Conservation (phyloP, 768 basidiomycete species). For the Leccinum olivaceopallidum region DNA sequence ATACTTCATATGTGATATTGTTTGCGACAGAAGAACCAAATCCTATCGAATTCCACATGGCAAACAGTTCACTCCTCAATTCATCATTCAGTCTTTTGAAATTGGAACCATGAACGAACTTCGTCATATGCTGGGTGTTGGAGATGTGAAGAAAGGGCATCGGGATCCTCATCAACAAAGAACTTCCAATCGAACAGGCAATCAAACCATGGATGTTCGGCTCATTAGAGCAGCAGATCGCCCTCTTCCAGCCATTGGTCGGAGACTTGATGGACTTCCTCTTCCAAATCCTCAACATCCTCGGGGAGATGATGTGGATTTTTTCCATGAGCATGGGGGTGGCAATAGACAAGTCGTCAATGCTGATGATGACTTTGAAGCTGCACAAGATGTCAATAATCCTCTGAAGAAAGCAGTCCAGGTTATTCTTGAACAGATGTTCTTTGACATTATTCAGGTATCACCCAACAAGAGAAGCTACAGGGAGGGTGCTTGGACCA, state of each 20-base stretch:
- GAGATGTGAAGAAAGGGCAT: background rate
- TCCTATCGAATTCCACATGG: background rate
- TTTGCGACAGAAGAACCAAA: accelerated
- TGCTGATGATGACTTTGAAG: background rate
- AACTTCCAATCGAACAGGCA: background rate
- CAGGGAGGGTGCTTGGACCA: background rate
- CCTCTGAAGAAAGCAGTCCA: background rate
- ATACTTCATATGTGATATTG: constrained; percentile 6
- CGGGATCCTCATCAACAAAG: background rate
- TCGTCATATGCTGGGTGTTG: background rate
- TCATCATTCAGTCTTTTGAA: background rate
- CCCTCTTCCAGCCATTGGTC: background rate
- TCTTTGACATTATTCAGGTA: background rate
- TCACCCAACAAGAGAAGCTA: background rate
- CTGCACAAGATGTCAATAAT: background rate
- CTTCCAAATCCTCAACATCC: background rate
- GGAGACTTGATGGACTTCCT: background rate
- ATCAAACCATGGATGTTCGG: background rate
- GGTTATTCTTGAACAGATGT: constrained; percentile 1
- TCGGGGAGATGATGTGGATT: constrained; percentile 4
- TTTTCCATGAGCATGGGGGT: background rate
- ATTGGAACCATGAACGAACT: background rate
- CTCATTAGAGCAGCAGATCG: background rate
- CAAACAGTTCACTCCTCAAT: background rate
- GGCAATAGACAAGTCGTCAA: background rate